Percentiles rank a stretch among this genome's conserved stretches.
phyloP scores from a whole-genome alignment of 257 asterid genomes.

The Solanum arcanum region DNA sequence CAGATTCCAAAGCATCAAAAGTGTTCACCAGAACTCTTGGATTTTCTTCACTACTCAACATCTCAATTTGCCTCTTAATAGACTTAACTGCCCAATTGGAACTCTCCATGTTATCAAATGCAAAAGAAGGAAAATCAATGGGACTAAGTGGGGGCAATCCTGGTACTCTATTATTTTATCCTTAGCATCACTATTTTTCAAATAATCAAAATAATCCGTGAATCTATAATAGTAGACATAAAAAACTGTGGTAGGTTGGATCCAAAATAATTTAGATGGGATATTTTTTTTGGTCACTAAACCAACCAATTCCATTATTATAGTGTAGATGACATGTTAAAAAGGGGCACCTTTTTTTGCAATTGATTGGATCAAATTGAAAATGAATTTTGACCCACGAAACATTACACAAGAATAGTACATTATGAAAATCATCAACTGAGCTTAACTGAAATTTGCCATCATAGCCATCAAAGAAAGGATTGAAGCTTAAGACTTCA shows the following conservation, averaged over 20 bases:
- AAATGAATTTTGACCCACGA: neutral
- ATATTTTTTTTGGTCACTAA: neutral
- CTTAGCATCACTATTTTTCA: neutral
- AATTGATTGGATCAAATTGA: neutral
- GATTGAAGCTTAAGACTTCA: neutral
- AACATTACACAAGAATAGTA: neutral
- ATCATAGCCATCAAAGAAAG: conserved; percentile 1
- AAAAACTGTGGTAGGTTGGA: conserved; percentile 1
- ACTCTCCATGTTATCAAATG: neutral
- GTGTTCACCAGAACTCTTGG: neutral
- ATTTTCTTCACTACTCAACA: neutral
- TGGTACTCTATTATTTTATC: neutral
- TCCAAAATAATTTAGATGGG: neutral
- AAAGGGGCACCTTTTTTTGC: neutral
- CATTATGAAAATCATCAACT: neutral
- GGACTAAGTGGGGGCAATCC: neutral
- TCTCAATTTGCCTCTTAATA: neutral
- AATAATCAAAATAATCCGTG: neutral
- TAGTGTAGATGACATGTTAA: neutral
- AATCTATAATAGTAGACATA: conserved; percentile 1
- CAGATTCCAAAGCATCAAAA: neutral
- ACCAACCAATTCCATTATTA: neutral
- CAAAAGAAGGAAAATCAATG: neutral
- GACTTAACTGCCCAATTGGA: neutral
- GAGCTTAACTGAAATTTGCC: neutral